Evolutionary conservation across 192 early-diverging fungal species (phyloP).

Genomic region (Podila minutissima): DNA sequence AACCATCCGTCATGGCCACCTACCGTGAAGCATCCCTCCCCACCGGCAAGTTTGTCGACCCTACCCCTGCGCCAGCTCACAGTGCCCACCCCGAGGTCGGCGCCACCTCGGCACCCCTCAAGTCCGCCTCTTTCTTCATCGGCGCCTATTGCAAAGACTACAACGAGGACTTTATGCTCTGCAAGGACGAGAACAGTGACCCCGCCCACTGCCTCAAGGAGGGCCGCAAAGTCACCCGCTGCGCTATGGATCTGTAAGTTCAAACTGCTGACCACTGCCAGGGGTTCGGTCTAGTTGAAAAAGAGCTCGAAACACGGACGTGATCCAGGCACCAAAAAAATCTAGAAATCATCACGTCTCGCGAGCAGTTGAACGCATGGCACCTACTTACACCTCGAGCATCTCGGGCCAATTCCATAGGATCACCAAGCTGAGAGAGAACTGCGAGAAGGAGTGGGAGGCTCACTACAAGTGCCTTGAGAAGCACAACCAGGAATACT

Average conservation of each 20-base stretch:
- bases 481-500: slow-evolving; percentile 88
- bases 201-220: slow-evolving; percentile 93
- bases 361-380: no score
- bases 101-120: slow-evolving; percentile 89
- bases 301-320: no score
- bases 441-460: slow-evolving; percentile 89
- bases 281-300: no score
- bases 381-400: no score
- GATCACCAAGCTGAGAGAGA: slow-evolving; percentile 85
- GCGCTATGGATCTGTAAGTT: slow-evolving; percentile 85
- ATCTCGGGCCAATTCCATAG: slow-evolving; percentile 48
- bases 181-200: slow-evolving; percentile 92
- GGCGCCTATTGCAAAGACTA: slow-evolving; percentile 90
- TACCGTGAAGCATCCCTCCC: slow-evolving; percentile 49
- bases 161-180: slow-evolving; percentile 97
- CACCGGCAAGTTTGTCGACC: slow-evolving; percentile 74
- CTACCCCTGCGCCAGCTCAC: slow-evolving; percentile 77
- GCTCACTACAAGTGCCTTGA: slow-evolving; percentile 95
- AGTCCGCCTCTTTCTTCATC: slow-evolving; percentile 93
- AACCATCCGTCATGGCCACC: slow-evolving; percentile 32
- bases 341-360: no score
- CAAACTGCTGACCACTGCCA: no score
- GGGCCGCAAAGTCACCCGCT: slow-evolving; percentile 95
- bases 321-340: no score
- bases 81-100: slow-evolving; percentile 89